Conservation (phyloP, 768 basidiomycete species). For the Xerocomellus dryophilus region DNA sequence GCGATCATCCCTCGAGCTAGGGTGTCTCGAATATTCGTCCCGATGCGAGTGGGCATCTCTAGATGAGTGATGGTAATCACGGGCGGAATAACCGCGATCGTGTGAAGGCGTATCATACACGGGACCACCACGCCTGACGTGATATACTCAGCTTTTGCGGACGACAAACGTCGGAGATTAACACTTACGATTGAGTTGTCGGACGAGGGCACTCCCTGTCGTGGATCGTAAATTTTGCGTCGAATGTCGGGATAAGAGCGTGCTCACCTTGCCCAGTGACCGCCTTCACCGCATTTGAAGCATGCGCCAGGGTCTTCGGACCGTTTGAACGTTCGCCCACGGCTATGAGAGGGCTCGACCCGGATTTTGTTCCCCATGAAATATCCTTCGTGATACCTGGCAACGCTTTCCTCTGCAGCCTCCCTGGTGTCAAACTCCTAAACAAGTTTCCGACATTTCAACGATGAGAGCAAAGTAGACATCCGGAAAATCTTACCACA, state of each 20-base stretch:
- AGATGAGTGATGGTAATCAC: slow-evolving; percentile 48
- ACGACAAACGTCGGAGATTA: neutral
- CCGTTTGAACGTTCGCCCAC: slow-evolving; percentile 76
- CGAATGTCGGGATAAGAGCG: neutral
- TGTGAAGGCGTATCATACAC: slow-evolving; percentile 51
- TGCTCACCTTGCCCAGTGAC: slow-evolving; percentile 85
- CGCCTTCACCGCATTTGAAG: slow-evolving; percentile 81
- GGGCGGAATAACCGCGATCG: slow-evolving; percentile 52
- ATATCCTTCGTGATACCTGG: slow-evolving; percentile 83
- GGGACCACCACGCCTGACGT: slow-evolving; percentile 38
- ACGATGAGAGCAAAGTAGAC: neutral
- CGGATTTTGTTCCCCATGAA: slow-evolving; percentile 94
- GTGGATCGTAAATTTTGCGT: slow-evolving; percentile 3
- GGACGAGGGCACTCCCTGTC: slow-evolving; percentile 70
- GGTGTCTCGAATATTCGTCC: slow-evolving; percentile 53
- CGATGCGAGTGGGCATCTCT: slow-evolving; percentile 43
- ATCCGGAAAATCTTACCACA: slow-evolving; percentile 55
- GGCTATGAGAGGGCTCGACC: slow-evolving; percentile 82
- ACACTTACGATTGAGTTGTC: slow-evolving; percentile 47
- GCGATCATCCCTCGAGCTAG: slow-evolving; percentile 48
- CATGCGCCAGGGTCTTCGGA: slow-evolving; percentile 86
- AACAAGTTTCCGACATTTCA: neutral
- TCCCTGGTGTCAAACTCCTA: slow-evolving; percentile 82
- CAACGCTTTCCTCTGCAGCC: slow-evolving; percentile 83
- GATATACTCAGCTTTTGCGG: slow-evolving; percentile 2